Evolutionary conservation across 495 filamentous ascomycete genomes (phyloP).

Genomic region (Parachaetomium inaequale): DNA sequence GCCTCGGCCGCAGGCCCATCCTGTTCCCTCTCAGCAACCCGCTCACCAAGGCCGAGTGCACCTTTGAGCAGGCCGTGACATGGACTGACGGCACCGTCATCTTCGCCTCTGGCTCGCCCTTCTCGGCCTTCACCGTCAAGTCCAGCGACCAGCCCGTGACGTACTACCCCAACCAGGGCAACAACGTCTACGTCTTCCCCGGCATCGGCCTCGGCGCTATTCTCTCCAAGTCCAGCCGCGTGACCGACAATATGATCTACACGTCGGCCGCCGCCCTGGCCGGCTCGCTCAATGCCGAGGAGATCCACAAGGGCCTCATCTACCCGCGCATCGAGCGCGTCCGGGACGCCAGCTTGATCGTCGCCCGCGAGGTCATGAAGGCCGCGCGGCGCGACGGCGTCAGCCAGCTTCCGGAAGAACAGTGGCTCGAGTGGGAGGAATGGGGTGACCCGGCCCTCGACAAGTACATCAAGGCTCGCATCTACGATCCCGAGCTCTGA

Average conservation of each 20-base stretch:
- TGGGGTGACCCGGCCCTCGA: constrained; percentile 74
- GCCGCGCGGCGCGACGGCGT: constrained; percentile 64
- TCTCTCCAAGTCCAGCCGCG: constrained; percentile 77
- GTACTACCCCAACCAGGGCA: constrained; percentile 86
- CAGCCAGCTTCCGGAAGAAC: constrained; percentile 56
- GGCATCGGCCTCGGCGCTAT: constrained; percentile 95
- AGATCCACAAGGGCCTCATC: constrained; percentile 75
- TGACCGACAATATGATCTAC: constrained; percentile 96
- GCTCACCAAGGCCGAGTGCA: constrained; percentile 93
- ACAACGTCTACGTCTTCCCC: constrained; percentile 94
- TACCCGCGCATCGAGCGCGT: constrained; percentile 95
- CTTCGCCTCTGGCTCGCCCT: constrained; percentile 94
- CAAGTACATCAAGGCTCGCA: constrained; percentile 71
- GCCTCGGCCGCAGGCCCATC: constrained; percentile 76
- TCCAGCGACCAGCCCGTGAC: constrained; percentile 60
- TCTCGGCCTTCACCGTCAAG: constrained; percentile 66
- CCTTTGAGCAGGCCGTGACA: constrained; percentile 83
- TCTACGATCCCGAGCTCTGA: constrained; percentile 66
- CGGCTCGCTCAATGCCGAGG: constrained; percentile 70
- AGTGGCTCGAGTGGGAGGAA: constrained; percentile 79
- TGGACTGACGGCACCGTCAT: constrained; percentile 86
- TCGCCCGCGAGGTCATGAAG: constrained; percentile 90
- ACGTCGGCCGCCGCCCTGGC: constrained; percentile 80
- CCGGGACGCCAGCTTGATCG: constrained; percentile 80
- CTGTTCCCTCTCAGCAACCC: constrained; percentile 96